Conservation (phyloP, 306 rosid species). For the Vigna mungo region DNA sequence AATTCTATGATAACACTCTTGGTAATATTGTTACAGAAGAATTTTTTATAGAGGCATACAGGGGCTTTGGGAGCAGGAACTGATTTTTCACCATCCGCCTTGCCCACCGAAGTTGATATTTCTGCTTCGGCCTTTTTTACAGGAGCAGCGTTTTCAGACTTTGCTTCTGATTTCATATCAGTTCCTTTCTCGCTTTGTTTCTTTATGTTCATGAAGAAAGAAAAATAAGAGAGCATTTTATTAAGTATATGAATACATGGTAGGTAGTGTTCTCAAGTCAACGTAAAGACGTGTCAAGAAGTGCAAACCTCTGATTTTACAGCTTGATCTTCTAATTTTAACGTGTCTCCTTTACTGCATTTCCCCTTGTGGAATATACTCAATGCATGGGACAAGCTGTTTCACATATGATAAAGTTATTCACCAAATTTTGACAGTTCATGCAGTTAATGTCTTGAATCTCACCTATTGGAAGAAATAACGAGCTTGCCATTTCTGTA, state of each 20-base stretch:
- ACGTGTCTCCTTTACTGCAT: constrained; percentile 57
- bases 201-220: constrained; percentile 31
- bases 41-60: constrained; percentile 47
- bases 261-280: constrained; percentile 24
- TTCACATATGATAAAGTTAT: constrained; percentile 43
- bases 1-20: neutral
- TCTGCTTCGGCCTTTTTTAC: constrained; percentile 60
- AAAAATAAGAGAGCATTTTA: neutral
- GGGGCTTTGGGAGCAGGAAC: constrained; percentile 64
- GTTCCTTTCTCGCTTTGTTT: constrained; percentile 52
- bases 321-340: constrained; percentile 69
- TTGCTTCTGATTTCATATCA: constrained; percentile 56
- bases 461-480: constrained; percentile 78
- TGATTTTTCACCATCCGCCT: constrained; percentile 54
- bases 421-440: neutral
- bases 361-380: constrained; percentile 76
- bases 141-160: constrained; percentile 53
- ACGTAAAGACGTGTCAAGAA: constrained; percentile 33
- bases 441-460: constrained; percentile 10
- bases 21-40: neutral
- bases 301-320: constrained; percentile 70
- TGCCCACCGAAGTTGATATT: constrained; percentile 47
- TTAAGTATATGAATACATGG: constrained; percentile 25
- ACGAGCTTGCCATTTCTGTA: constrained; percentile 91
- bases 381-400: constrained; percentile 91